Evolutionary conservation across 164 flowering plant genomes (phyloP), one percentile per base, ranked within the genome.

Genomic region (Liriodendron chinense): DNA sequence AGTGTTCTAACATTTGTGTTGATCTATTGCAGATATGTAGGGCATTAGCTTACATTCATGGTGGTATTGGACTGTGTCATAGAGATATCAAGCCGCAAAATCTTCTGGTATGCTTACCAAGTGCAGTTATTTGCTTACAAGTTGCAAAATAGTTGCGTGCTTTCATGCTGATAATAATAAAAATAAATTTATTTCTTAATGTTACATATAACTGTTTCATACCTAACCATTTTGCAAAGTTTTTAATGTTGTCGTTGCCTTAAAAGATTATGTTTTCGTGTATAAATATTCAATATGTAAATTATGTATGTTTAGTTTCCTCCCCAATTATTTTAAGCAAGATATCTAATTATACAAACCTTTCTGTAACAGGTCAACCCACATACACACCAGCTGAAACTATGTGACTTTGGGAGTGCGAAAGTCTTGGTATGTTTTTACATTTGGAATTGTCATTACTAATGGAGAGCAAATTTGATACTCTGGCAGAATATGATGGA

Each of bases 71-170:
- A 56, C 88, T 89, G 21, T 89, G 92, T 82, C 92, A 89, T 72
- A 84, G 92, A 78, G 92, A 89, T 77, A 87, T 89, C 74, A 89
- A 89, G 81, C 92, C 92, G 18, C 92, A 89, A 78, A 89, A 89
- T 81, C 77, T 89, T 48, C 77, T 89, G 89, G 92, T 89, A 79
- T 72, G 81, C 20, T 50, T 53, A 24, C 26, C 5, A 43, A 22
- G 20, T n/a, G 20, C 53, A 65, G 24, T 63, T 63, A 22, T 63
- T 63, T 63, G 9, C 24, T 22, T 63, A 53, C 18, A 16, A 53
- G 59, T 53, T 53, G 13, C 20, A 53, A 16, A 53, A 14, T 12
- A 53, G 20, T 16, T 53, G 59, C 59, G 3, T 53, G 18, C 18
- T 12, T 53, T 12, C 20, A 10, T 53, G 59, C 59, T 12, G 59